Conservation (phyloP, 768 basidiomycete species). For the Mycena vitilis region DNA sequence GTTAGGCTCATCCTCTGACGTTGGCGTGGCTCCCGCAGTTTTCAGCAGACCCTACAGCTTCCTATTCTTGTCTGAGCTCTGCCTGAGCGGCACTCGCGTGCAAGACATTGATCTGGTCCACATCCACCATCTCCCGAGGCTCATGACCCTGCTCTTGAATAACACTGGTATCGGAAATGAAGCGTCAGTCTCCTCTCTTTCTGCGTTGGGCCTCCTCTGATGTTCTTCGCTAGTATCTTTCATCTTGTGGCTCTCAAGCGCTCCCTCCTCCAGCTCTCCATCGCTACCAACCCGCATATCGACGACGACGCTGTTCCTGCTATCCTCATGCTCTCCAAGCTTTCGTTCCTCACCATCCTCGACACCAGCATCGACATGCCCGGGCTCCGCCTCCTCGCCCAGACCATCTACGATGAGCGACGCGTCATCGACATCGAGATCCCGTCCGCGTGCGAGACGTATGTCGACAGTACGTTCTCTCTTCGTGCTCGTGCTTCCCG, state of each 20-base stretch:
- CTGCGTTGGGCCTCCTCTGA: slow-evolving; percentile 11
- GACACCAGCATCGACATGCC: slow-evolving; percentile 68
- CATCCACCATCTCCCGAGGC: slow-evolving; percentile 65
- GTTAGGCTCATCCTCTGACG: slow-evolving; percentile 1
- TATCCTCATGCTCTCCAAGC: slow-evolving; percentile 58
- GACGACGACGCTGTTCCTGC: slow-evolving; percentile 69
- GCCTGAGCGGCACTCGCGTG: slow-evolving; percentile 37
- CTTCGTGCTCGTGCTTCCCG: not conserved
- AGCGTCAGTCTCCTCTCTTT: slow-evolving; percentile 51
- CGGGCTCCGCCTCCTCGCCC: slow-evolving; percentile 66
- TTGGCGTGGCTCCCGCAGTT: slow-evolving; percentile 46
- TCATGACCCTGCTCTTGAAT: slow-evolving; percentile 59
- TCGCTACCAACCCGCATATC: slow-evolving; percentile 65
- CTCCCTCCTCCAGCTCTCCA: slow-evolving; percentile 62
- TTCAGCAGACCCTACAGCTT: slow-evolving; percentile 66
- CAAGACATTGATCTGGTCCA: slow-evolving; percentile 62
- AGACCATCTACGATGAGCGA: slow-evolving; percentile 47
- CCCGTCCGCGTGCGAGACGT: slow-evolving; percentile 62
- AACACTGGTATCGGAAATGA: slow-evolving; percentile 71
- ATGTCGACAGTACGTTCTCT: slow-evolving; percentile 61
- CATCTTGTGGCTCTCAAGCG: slow-evolving; percentile 67
- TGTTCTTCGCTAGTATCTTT: slow-evolving; percentile 56
- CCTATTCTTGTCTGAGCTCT: slow-evolving; percentile 52
- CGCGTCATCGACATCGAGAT: slow-evolving; percentile 64
- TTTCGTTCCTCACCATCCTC: slow-evolving; percentile 62